These are phyloP conservation scores for Cajanus cajan DNA, from an alignment of 306 rosid genomes.

Conservation along the genomic window DNA sequence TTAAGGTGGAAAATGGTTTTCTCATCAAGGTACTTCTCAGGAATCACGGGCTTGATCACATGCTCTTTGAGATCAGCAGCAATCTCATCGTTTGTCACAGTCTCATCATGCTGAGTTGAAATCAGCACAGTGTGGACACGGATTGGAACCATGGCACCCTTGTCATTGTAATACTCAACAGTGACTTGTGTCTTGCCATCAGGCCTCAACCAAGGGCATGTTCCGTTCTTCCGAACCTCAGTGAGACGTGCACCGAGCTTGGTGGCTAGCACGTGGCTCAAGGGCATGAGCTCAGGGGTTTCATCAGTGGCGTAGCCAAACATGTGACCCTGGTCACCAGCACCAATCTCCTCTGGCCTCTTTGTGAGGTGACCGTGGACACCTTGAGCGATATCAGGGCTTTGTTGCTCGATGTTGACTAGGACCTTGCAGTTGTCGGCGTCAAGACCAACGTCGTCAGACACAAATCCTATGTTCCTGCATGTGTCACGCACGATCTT, in stretches of 20 bases:
- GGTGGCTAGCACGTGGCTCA: conserved; percentile 51
- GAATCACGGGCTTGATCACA: conserved; percentile 49
- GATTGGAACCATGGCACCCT: conserved; percentile 49
- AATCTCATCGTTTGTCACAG: conserved; percentile 46
- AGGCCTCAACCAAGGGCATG: conserved; percentile 51
- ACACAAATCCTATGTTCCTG: conserved; percentile 46
- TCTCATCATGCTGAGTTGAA: conserved; percentile 51
- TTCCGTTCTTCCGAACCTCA: conserved; percentile 44
- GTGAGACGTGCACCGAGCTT: conserved; percentile 47
- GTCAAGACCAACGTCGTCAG: conserved; percentile 50
- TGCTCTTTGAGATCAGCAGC: conserved; percentile 48
- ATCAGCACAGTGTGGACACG: conserved; percentile 46
- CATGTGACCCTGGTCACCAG: conserved; percentile 53
- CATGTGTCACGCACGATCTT: conserved; percentile 46
- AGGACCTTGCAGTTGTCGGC: conserved; percentile 49
- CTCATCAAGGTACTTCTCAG: conserved; percentile 52
- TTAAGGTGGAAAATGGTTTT: conserved; percentile 46
- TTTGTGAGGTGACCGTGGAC: conserved; percentile 46
- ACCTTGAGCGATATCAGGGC: conserved; percentile 51
- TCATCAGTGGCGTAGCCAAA: conserved; percentile 49
- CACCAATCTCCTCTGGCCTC: conserved; percentile 45
- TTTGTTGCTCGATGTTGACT: conserved; percentile 49
- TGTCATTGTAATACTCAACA: conserved; percentile 47
- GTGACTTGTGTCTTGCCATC: conserved; percentile 53
- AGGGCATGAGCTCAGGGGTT: conserved; percentile 47